phyloP scores from a whole-genome alignment of 768 basidiomycete species.

The Phaeotremella skinneri region DNA sequence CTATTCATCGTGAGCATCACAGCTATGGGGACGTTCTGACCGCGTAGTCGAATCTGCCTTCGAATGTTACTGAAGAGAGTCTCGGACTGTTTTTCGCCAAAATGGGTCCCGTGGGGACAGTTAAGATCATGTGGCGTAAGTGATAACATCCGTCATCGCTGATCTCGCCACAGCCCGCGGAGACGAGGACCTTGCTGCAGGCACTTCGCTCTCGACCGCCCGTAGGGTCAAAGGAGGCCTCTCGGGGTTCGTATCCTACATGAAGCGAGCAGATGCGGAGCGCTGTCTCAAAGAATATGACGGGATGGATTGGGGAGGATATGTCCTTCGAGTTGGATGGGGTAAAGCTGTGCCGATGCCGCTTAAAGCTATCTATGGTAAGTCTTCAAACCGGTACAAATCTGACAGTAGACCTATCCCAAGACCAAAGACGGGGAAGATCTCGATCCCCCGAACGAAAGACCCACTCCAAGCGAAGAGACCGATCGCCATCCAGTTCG shows the following conservation, averaged over 20 bases:
- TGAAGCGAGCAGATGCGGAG: constrained; percentile 90
- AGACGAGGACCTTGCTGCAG: constrained; percentile 65
- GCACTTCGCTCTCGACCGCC: constrained; percentile 70
- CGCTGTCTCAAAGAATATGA: constrained; percentile 82
- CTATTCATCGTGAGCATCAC: constrained; percentile 67
- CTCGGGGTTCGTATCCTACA: constrained; percentile 95
- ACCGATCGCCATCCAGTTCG: constrained; percentile 53
- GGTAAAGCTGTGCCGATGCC: constrained; percentile 93
- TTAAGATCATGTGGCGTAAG: constrained; percentile 84
- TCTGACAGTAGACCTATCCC: not conserved
- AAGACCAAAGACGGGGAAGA: constrained; percentile 4
- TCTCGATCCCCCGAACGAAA: constrained; percentile 15
- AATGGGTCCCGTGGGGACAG: constrained; percentile 74
- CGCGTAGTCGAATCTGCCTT: constrained; percentile 68
- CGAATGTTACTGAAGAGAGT: constrained; percentile 76
- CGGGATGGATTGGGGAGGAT: constrained; percentile 92
- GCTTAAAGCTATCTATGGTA: constrained; percentile 69
- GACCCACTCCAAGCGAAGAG: not conserved
- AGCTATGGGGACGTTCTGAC: not conserved
- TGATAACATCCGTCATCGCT: too few species aligned
- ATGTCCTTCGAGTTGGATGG: constrained; percentile 84
- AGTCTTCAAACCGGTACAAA: constrained; percentile 18
- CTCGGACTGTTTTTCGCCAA: constrained; percentile 89
- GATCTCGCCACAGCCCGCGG: constrained; percentile 60
- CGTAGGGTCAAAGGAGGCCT: constrained; percentile 72